phyloP scores from a whole-genome alignment of 2,329 filamentous ascomycete genomes.

The Sporothrix pseudoabietina region DNA sequence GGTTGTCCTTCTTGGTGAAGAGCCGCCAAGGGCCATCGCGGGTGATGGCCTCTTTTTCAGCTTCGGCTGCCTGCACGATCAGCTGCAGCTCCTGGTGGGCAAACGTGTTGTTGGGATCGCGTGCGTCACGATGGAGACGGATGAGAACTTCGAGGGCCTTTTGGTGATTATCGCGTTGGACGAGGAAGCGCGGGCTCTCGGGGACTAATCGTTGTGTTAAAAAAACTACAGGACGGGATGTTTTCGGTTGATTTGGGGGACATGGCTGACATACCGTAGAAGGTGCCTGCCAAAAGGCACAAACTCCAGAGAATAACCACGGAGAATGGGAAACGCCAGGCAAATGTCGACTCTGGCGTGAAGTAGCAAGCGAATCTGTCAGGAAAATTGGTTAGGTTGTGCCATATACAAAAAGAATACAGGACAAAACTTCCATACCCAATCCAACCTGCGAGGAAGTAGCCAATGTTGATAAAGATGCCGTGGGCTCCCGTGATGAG shows the following conservation, averaged over 20 bases:
- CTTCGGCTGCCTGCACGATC: background rate
- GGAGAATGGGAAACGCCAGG: background rate
- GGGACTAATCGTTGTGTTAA: background rate
- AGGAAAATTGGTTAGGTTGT: background rate
- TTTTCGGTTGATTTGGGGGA: too few species aligned
- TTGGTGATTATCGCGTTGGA: background rate
- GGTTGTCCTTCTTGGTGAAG: slow-evolving; percentile 25
- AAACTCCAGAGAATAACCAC: background rate
- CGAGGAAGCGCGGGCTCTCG: background rate
- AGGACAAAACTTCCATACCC: background rate
- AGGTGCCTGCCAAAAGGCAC: background rate
- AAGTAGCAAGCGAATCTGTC: background rate
- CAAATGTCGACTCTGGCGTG: background rate
- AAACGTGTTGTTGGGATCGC: background rate
- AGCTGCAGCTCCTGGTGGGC: background rate
- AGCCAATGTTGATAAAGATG: slow-evolving; percentile 29
- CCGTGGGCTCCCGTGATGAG: slow-evolving; percentile 27
- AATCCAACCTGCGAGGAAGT: slow-evolving; percentile 24
- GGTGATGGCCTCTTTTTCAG: background rate
- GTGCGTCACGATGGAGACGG: background rate
- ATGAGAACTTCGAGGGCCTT: background rate
- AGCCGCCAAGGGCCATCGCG: slow-evolving; percentile 21
- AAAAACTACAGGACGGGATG: too few species aligned
- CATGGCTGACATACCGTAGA: background rate
- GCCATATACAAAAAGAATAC: background rate